Evolutionary conservation across 768 basidiomycete species (phyloP).

Genomic region (Auriscalpium orientale): DNA sequence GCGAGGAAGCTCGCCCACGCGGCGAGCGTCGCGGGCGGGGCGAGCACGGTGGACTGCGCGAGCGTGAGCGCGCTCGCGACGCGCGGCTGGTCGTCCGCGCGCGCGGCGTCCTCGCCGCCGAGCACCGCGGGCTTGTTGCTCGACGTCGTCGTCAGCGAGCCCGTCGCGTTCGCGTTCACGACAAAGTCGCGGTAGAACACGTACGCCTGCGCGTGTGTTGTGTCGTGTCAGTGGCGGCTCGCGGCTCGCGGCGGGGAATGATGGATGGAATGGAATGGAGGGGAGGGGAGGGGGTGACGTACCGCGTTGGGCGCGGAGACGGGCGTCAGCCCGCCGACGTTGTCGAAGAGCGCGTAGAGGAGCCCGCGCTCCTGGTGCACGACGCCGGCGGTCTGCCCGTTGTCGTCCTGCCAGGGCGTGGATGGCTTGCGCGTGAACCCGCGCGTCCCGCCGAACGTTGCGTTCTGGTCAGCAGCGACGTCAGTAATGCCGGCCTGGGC

Average conservation of each 20-base stretch:
- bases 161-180: conserved; percentile 53
- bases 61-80: conserved; percentile 52
- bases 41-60: conserved; percentile 19
- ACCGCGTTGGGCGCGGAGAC: conserved; percentile 36
- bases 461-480: conserved; percentile 41
- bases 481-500: background rate
- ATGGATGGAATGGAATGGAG: background rate
- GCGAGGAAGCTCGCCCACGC: conserved; percentile 25
- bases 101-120: conserved; percentile 43
- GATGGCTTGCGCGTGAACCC: conserved; percentile 65
- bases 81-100: conserved; percentile 40
- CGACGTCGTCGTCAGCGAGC: conserved; percentile 35
- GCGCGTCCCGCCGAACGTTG: conserved; percentile 70
- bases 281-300: conserved; percentile 34
- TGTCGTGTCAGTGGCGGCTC: background rate
- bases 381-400: conserved; percentile 54
- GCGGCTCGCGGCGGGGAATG: no score
- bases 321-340: conserved; percentile 35
- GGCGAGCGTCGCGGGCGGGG: conserved; percentile 24
- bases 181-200: conserved; percentile 61
- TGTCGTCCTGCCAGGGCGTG: conserved; percentile 59
- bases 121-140: conserved; percentile 26
- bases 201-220: conserved; percentile 36
- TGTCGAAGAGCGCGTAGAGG: conserved; percentile 31
- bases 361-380: conserved; percentile 69